These are phyloP conservation scores for Bipolaris zeicola DNA, from an alignment of 2,329 filamentous ascomycete species.

Conservation along the genomic window DNA sequence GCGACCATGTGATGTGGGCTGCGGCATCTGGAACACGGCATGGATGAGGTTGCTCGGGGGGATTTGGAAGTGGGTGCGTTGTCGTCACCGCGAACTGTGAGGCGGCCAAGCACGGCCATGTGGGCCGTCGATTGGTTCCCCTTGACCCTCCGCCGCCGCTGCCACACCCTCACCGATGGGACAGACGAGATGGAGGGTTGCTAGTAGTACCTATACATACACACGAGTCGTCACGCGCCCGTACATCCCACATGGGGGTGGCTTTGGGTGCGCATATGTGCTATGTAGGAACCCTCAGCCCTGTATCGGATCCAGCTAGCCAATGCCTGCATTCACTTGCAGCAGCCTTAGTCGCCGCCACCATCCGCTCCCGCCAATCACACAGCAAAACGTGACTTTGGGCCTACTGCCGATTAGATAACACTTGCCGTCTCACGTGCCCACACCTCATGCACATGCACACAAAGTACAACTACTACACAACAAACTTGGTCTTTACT, in stretches of 20 bases:
- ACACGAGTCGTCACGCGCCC: no score
- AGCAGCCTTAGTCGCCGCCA: conserved; percentile 8
- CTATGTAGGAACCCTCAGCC: no score
- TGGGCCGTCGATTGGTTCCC: conserved; percentile 16
- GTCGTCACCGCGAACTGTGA: conserved; percentile 11
- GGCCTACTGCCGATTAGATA: neutral
- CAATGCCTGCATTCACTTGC: conserved; percentile 9
- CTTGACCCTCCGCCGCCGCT: neutral
- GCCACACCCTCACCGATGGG: neutral
- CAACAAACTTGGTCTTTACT: neutral
- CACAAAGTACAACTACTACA: neutral
- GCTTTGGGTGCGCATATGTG: neutral
- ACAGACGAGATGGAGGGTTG: no score
- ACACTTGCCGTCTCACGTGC: neutral
- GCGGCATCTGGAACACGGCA: conserved; percentile 15
- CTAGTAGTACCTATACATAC: no score
- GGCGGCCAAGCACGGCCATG: conserved; percentile 8
- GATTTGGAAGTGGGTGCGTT: conserved; percentile 9
- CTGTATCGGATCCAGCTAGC: neutral
- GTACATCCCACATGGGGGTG: neutral
- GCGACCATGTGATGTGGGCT: conserved; percentile 10
- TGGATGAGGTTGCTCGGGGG: conserved; percentile 8
- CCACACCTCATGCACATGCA: neutral
- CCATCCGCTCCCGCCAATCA: conserved; percentile 13
- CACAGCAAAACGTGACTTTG: conserved; percentile 11